Conservation (phyloP, 495 filamentous ascomycete species). For the Viridothelium virens region DNA sequence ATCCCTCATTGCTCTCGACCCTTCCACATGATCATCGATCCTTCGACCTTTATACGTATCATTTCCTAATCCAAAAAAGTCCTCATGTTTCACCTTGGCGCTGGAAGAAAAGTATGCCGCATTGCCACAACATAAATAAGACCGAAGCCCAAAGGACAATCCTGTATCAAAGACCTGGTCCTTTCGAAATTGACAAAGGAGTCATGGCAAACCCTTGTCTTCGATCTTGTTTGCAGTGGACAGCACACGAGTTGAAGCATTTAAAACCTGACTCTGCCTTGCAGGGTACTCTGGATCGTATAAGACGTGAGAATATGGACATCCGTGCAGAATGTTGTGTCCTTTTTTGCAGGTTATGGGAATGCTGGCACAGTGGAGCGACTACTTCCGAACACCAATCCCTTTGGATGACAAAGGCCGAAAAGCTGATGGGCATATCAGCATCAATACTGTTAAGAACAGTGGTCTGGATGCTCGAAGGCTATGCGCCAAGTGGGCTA, state of each 20-base stretch:
- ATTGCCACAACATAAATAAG: not conserved
- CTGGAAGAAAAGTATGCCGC: not conserved
- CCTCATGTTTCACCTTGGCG: too few relatives aligned
- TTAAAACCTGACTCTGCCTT: not conserved
- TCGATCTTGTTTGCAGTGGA: slow-evolving; percentile 1
- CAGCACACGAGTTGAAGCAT: not conserved
- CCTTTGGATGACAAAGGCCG: slow-evolving; percentile 1
- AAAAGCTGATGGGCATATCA: slow-evolving; percentile 7
- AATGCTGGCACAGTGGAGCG: not conserved
- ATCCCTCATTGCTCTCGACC: not conserved
- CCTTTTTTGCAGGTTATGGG: not conserved
- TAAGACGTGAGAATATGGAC: not conserved
- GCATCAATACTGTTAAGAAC: not conserved
- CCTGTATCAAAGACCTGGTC: not conserved
- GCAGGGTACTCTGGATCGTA: not conserved
- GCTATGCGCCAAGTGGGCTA: not conserved
- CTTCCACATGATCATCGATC: not conserved
- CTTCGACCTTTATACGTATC: slow-evolving; percentile 4
- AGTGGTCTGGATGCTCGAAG: not conserved
- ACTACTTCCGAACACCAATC: not conserved
- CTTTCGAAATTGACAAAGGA: not conserved
- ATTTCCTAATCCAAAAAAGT: not conserved
- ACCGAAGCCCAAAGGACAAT: not conserved
- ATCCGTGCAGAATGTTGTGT: not conserved
- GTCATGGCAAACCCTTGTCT: slow-evolving; percentile 1